Base-by-base conservation (phyloP, 192 early-diverging fungal species). In the Coemansia sp. region DNA sequence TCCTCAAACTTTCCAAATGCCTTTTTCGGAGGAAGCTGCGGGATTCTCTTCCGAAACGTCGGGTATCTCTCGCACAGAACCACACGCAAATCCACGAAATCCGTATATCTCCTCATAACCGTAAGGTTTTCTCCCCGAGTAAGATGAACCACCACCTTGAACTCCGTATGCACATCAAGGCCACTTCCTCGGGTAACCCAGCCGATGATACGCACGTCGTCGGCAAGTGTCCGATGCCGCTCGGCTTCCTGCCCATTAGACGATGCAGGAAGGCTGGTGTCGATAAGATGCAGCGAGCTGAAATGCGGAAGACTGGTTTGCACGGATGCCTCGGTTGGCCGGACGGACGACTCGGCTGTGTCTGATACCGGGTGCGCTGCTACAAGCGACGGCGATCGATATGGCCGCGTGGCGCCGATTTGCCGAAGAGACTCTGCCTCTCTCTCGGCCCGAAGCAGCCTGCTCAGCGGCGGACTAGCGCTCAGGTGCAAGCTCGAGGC, bases 1-100 rank as follows among this genome's bases (percentile, higher is more conserved):
- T 76, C 68, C 20, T 82, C 80, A 39, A 82, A 82, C 70, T 75
- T 81, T 51, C 78, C 78, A 65, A 81, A 75, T 19, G 73, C 74
- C 47, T 71, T 64, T 54, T 82, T 82, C 1, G 47, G 58, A 19
- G 80, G 80, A 42, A 82, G 22, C n/a, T 59, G 35, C 19, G 80
- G 80, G 10, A 82, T 73, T 0, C 80, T 67, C 47, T 75, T 72
- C 6, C 71, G 61, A 24, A 82, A 82, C 7, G 71, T 52, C 4
- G 53, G 63, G 58, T 62, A 82, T 6, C 62, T 22, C 34, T 67
- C 61, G 23, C 71, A 72, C 27, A 82, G 53, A 11, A 73, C 80
- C 8, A 62, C 70, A 2, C 71, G 68, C 23, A 82, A 61, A 1
- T 73, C 16, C 13, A 59, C 74, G 60, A 82, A 82, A 36, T 82